Evolutionary conservation across 768 basidiomycete genomes (phyloP), one percentile per base, ranked within the genome.

Genomic region (Podaxis pistillaris): DNA sequence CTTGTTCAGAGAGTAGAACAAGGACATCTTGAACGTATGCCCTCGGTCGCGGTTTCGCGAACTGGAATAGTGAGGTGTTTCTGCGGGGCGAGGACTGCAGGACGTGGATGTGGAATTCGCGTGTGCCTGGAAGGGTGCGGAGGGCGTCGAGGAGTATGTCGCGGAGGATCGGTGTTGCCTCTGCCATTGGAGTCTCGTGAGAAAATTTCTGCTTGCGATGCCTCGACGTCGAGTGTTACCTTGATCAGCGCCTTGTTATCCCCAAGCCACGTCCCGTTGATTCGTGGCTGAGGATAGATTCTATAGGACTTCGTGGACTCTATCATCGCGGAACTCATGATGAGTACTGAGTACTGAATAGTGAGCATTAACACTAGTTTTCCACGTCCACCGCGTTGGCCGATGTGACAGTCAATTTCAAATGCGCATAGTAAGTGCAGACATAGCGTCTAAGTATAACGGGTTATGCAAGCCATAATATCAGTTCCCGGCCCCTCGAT

Each of bases 11-110:
- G 58, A 94, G 78, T 24, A 94, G 80, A 52, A 95, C 73, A 65
- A 96, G 81, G 33, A 94, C 77, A 64, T 96, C 89, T 67, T 94
- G 90, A 37, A 91, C 74, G 67, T 84, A 89, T 9, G 86, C 79
- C 70, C 82, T 84, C 9, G 88, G 87, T 5, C 85, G 81, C 11
- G 86, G 87, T 49, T 71, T 74, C 9, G 92, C 87, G 69, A 91
- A 94, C 0, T 88, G 93, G 72, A 86, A 98, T 17, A 97, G 74
- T 0, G 81, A 79, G 1, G 81, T 78, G 69, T 86, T 83, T 70
- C 90, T 93, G 54, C 85, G 78, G 9, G 90, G 86, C 0, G 86
- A 74, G 1, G 91, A 86, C 41, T 86, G 79, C 61, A 95, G 86
- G 60, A 88, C 86, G 68, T 94, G 90, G 56, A 94, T 59, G 70